Conservation (phyloP, 2,329 filamentous ascomycete species). For the Aspergillus eucalypticola region DNA sequence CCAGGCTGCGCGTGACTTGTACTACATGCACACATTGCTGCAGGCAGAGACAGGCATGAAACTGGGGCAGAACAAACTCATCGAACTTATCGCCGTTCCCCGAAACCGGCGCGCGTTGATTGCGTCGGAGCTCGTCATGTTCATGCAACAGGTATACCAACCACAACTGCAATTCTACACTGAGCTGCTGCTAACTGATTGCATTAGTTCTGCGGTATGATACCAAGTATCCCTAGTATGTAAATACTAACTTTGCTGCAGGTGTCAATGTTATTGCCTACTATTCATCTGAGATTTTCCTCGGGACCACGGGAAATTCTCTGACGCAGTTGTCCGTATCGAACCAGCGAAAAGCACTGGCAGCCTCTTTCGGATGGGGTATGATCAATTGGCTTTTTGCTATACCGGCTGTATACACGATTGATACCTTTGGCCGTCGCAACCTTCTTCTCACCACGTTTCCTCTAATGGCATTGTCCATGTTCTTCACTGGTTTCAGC, state of each 20-base stretch:
- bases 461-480: constrained; percentile 60
- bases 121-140: constrained; percentile 66
- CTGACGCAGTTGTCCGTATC: constrained; percentile 37
- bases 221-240: neutral
- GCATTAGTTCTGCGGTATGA: constrained; percentile 44
- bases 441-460: constrained; percentile 65
- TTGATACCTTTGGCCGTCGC: constrained; percentile 67
- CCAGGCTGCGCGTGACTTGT: constrained; percentile 48
- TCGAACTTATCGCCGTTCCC: constrained; percentile 61
- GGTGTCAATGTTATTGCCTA: constrained; percentile 58
- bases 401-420: constrained; percentile 64
- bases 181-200: neutral
- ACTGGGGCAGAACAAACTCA: constrained; percentile 52
- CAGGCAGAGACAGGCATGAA: constrained; percentile 60
- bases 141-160: constrained; percentile 60
- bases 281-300: constrained; percentile 63
- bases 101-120: constrained; percentile 63
- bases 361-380: constrained; percentile 61
- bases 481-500: constrained; percentile 56
- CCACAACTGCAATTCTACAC: too few species aligned
- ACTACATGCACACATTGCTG: constrained; percentile 56
- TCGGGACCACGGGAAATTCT: constrained; percentile 41
- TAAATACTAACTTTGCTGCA: neutral
- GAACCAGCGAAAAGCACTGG: constrained; percentile 52
- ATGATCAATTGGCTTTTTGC: constrained; percentile 67